These are phyloP conservation scores for Poa pratensis DNA, from an alignment of 176 grass and related monocot species.

Conservation along the genomic window DNA sequence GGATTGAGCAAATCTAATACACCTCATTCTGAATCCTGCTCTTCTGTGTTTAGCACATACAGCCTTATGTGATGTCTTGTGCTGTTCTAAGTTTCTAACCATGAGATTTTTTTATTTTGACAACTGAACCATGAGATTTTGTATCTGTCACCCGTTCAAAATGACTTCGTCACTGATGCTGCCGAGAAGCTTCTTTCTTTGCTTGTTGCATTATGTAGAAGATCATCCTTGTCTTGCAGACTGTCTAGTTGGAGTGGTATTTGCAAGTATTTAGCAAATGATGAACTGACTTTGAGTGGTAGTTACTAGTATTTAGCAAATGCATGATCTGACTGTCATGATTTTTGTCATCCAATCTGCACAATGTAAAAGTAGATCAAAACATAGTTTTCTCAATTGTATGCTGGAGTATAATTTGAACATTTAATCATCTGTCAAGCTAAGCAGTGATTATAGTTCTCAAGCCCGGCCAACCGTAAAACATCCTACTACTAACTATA, in stretches of 20 bases:
- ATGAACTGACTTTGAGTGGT: too few relatives aligned
- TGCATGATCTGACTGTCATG: not conserved
- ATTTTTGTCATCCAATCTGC: not conserved
- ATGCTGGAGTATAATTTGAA: too few relatives aligned
- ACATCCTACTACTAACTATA: too few relatives aligned
- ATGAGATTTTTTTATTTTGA: too few relatives aligned
- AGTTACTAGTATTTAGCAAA: too few relatives aligned
- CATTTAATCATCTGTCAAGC: too few relatives aligned
- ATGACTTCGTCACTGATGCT: not conserved
- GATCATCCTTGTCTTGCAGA: not conserved
- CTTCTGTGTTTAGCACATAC: not conserved
- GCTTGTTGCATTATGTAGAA: not conserved
- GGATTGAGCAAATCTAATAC: not conserved
- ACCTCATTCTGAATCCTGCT: not conserved
- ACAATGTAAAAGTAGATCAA: not conserved
- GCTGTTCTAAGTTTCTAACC: not conserved
- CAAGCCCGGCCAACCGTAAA: too few relatives aligned
- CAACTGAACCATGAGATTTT: not conserved
- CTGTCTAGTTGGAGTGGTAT: not conserved
- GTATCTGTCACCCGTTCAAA: not conserved
- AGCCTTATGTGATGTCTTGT: not conserved
- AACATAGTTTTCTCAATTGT: not conserved
- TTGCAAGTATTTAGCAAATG: too few relatives aligned
- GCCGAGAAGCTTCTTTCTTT: not conserved
- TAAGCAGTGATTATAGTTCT: too few relatives aligned